Percentiles rank a stretch among this genome's conserved stretches.
Evolutionary conservation across 129 eudicot species (phyloP).

Genomic region (Solidago caesia): DNA sequence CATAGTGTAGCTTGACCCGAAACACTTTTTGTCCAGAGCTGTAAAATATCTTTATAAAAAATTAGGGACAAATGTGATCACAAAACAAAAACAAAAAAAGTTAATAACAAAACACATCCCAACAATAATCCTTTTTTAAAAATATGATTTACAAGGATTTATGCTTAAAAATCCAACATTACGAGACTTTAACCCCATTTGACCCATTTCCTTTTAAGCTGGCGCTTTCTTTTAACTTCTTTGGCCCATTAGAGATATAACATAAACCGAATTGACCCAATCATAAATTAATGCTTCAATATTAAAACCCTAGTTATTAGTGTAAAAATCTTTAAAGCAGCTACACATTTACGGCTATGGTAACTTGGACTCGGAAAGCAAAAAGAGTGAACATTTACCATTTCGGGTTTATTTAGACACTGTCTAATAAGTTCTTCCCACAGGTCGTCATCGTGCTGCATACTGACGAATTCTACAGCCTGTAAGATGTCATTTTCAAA

Average conservation of each 20-base stretch:
- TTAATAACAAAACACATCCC: too few relatives aligned
- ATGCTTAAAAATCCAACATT: background rate
- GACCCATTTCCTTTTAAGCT: background rate
- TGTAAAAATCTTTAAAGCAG: background rate
- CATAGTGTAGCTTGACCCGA: background rate
- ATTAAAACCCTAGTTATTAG: background rate
- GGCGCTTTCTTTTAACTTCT: background rate
- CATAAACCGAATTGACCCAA: background rate
- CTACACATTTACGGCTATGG: background rate
- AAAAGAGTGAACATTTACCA: conserved; percentile 49
- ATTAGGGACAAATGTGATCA: too few relatives aligned
- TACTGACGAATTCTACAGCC: conserved; percentile 93
- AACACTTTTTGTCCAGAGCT: background rate
- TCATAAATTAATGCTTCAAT: background rate
- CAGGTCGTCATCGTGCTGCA: conserved; percentile 96
- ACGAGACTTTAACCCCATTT: background rate
- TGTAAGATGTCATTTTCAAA: conserved; percentile 33
- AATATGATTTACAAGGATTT: background rate
- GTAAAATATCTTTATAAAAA: background rate
- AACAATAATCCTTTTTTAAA: background rate
- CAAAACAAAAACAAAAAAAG: too few relatives aligned
- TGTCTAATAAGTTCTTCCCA: conserved; percentile 97
- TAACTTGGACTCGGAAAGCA: background rate
- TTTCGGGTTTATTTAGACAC: conserved; percentile 86
- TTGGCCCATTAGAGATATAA: background rate